phyloP scores from a whole-genome alignment of 306 rosid species.

The Acacia acuminata region DNA sequence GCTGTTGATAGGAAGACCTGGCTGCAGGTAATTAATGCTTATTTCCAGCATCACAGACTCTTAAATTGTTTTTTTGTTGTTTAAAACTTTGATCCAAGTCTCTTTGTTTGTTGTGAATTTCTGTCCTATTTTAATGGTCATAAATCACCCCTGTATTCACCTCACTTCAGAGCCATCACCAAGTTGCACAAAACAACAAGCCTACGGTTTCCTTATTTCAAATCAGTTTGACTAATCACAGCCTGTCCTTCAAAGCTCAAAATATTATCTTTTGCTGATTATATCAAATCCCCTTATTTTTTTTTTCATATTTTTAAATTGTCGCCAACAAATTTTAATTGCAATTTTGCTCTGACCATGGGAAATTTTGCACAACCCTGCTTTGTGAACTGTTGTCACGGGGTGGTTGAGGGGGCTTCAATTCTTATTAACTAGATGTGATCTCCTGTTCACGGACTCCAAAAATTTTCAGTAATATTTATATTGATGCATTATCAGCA shows the following conservation, averaged over 20 bases:
- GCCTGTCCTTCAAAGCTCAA: not conserved
- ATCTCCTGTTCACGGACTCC: not conserved
- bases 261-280: not conserved
- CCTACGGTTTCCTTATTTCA: not conserved
- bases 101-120: conserved; percentile 16
- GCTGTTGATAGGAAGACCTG: conserved; percentile 43
- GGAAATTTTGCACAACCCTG: not conserved
- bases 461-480: not conserved
- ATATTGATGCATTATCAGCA: too few relatives aligned
- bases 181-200: conserved; percentile 1
- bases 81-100: not conserved
- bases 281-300: not conserved
- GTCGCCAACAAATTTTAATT: not conserved
- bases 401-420: not conserved
- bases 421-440: not conserved
- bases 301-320: not conserved
- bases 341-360: too few relatives aligned
- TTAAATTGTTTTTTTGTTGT: not conserved
- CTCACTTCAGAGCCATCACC: not conserved
- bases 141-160: not conserved
- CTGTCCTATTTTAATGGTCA: not conserved
- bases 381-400: not conserved
- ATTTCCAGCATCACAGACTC: not conserved
- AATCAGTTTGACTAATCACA: not conserved
- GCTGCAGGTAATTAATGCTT: conserved; percentile 48